Evolutionary conservation across 1,284 basidiomycete species (phyloP).

Genomic region (Papiliotrema laurentii): DNA sequence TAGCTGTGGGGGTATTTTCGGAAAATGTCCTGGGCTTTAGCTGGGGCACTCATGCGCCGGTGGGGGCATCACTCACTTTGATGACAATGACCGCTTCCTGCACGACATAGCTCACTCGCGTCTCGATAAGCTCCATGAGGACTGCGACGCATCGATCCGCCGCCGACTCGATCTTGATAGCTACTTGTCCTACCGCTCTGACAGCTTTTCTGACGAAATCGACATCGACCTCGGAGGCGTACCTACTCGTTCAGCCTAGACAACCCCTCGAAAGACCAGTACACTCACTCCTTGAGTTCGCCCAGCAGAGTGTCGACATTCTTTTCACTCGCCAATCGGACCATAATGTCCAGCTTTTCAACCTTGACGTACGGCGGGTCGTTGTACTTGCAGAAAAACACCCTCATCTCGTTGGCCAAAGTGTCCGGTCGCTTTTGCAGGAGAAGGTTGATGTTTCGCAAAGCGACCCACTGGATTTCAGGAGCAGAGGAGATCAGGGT

Average conservation of each 20-base stretch:
- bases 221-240: constrained; percentile 95
- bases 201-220: constrained; percentile 98
- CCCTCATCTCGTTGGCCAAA: constrained; percentile 93
- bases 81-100: constrained; percentile 97
- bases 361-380: constrained; percentile 99
- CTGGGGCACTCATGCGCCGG: neutral
- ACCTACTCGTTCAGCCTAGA: constrained; percentile 54
- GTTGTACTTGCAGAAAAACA: constrained; percentile 99
- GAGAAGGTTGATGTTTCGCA: constrained; percentile 93
- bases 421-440: constrained; percentile 91
- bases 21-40: constrained; percentile 69
- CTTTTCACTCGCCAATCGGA: constrained; percentile 82
- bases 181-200: constrained; percentile 88
- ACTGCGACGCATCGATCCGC: constrained; percentile 87
- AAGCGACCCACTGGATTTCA: constrained; percentile 96
- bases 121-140: constrained; percentile 82
- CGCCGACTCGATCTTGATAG: constrained; percentile 91
- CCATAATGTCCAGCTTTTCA: constrained; percentile 98
- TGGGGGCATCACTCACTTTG: constrained; percentile 52
- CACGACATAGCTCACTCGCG: constrained; percentile 92
- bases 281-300: constrained; percentile 85
- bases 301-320: constrained; percentile 89
- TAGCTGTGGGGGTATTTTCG: constrained; percentile 94
- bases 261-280: neutral
- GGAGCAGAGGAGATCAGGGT: constrained; percentile 91